Base-by-base conservation (phyloP, 2,329 filamentous ascomycete genomes). In the Sphaceloma murrayae region DNA sequence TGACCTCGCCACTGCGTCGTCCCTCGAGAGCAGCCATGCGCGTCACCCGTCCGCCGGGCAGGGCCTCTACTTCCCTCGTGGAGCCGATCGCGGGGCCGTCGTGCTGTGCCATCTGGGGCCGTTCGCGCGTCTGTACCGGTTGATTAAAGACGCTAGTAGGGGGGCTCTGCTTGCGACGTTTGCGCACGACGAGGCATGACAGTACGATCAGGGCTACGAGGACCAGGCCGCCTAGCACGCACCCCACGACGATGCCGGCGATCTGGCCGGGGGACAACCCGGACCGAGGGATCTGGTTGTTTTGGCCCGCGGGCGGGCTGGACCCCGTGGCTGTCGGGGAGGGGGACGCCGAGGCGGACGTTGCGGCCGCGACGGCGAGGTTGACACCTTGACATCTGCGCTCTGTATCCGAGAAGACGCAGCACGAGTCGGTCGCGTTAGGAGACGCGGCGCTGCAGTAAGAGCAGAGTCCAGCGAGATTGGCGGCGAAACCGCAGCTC, bases 381-480 rank as follows among this genome's bases (percentile, higher is more conserved):
- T 74, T 69, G n/a, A 98, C 83, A 40, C 76, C 75, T 39, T 75
- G 66, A 61, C 91, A 98, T 51, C 79, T 75, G 18, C 67, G 66
- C 47, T 85, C 75, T n/a, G 82, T 80, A 49, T 86, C 72, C 4
- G 88, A 79, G 55, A 78, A 86, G 57, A 87, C 81, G 63, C 91
- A 98, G 68, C 91, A 98, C 3, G 88, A 93, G 61, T 96, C 89
- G 40, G 89, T 96, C 7, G 86, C 82, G 63, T 96, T 96, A 50
- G 80, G 77, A 19, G 88, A 87, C 54, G 84, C 89, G 5, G 78
- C 72, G 31, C 76, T 74, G 62, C 91, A 98, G 62, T 91, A 95
- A 3, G 80, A 78, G 67, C 91, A 98, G 26, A 98, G 71, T 2
- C 88, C 87, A 45, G 72, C 65, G 5, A 79, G 61, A 55, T 82